Conservation (phyloP, 2,329 filamentous ascomycete genomes). For the Epichloe festucae region DNA sequence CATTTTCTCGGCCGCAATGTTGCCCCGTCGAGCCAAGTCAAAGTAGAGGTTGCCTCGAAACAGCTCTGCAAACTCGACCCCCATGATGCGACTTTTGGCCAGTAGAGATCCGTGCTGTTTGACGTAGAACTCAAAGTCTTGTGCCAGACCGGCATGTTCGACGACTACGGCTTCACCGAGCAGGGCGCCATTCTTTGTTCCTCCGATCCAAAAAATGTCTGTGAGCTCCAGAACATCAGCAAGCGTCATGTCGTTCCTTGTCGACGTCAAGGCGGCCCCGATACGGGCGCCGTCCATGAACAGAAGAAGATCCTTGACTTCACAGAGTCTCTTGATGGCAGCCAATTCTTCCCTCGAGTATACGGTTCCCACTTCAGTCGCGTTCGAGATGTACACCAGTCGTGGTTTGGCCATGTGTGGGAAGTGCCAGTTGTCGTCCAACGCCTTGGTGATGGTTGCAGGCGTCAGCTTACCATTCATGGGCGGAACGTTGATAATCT, state of each 20-base stretch:
- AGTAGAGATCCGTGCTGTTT: conserved; percentile 38
- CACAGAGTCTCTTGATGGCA: conserved; percentile 29
- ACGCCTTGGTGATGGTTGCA: conserved; percentile 24
- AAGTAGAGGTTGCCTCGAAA: conserved; percentile 33
- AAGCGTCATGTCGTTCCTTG: conserved; percentile 29
- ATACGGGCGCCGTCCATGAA: conserved; percentile 37
- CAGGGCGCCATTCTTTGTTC: conserved; percentile 37
- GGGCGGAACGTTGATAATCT: conserved; percentile 34
- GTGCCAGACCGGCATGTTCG: conserved; percentile 25
- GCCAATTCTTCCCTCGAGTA: conserved; percentile 30
- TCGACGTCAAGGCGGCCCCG: conserved; percentile 28
- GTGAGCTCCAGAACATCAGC: conserved; percentile 31
- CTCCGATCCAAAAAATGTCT: conserved; percentile 42
- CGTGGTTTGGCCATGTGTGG: conserved; percentile 38
- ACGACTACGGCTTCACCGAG: conserved; percentile 38
- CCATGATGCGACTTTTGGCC: conserved; percentile 35
- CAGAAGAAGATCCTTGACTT: conserved; percentile 26
- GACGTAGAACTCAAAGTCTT: conserved; percentile 36
- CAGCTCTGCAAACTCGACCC: conserved; percentile 35
- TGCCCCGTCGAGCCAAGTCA: conserved; percentile 31
- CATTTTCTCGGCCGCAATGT: conserved; percentile 29
- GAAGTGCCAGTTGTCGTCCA: conserved; percentile 36
- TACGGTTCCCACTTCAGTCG: conserved; percentile 36
- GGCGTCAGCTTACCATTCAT: conserved; percentile 35
- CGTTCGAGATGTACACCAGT: conserved; percentile 39